phyloP scores from a whole-genome alignment of 257 asterid species.

The Solanum appendiculatum region DNA sequence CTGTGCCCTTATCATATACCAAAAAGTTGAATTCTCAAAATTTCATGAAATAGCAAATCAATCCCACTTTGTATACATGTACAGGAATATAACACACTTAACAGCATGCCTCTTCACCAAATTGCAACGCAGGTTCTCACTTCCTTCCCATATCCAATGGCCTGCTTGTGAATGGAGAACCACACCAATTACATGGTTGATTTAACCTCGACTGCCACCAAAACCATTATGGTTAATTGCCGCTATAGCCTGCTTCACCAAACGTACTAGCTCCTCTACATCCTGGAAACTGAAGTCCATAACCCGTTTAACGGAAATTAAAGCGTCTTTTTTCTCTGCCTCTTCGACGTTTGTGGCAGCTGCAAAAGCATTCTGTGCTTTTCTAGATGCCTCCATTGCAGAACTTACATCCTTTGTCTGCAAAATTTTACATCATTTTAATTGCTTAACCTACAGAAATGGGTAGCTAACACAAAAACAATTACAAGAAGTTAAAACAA shows the following conservation, averaged over 20 bases:
- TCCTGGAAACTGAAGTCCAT: conserved; percentile 78
- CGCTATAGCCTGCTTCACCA: conserved; percentile 48
- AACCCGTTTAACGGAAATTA: conserved; percentile 49
- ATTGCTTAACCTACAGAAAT: conserved; percentile 1
- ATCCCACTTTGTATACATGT: conserved; percentile 61
- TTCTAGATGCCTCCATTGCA: conserved; percentile 90
- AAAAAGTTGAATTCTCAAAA: conserved; percentile 26
- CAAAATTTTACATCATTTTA: neutral
- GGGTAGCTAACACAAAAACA: neutral
- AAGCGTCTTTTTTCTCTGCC: conserved; percentile 48
- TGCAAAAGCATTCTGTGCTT: conserved; percentile 48
- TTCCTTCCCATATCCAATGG: conserved; percentile 15
- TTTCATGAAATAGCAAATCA: conserved; percentile 20
- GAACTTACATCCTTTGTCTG: conserved; percentile 63
- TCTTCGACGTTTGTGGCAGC: conserved; percentile 48
- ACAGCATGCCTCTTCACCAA: conserved; percentile 26
- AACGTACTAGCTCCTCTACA: conserved; percentile 48
- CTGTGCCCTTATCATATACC: conserved; percentile 32
- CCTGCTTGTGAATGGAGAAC: conserved; percentile 13
- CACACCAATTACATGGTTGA: conserved; percentile 35
- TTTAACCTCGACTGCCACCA: conserved; percentile 32
- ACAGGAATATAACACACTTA: conserved; percentile 35
- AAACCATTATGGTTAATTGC: conserved; percentile 50
- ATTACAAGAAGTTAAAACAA: neutral
- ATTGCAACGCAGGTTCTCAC: conserved; percentile 10